These are phyloP conservation scores for Aschersonia sp. DNA, from an alignment of 2,329 filamentous ascomycete genomes.

Conservation along the genomic window DNA sequence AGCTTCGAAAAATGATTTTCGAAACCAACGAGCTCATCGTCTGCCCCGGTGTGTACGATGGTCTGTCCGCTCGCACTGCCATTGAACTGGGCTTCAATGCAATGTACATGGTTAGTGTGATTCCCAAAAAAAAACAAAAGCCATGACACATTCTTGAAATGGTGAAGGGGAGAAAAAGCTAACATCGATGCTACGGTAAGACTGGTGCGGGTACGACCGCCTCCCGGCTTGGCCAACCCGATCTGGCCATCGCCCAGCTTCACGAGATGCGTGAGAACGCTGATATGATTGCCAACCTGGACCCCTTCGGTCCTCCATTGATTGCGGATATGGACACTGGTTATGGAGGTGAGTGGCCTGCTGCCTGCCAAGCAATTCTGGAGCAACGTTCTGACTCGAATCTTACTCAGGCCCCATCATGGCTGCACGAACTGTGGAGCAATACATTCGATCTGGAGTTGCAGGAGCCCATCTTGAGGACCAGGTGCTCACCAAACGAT, in stretches of 20 bases:
- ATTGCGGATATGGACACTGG: slow-evolving; percentile 48
- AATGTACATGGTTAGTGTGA: slow-evolving; percentile 46
- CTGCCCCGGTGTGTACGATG: slow-evolving; percentile 55
- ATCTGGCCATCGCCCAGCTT: slow-evolving; percentile 46
- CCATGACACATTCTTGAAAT: neutral
- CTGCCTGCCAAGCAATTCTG: neutral
- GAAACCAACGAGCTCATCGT: slow-evolving; percentile 32
- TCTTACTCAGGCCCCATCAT: slow-evolving; percentile 25
- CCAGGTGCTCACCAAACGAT: slow-evolving; percentile 50
- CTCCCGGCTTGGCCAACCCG: slow-evolving; percentile 46
- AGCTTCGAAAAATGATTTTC: slow-evolving; percentile 24
- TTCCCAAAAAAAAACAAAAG: neutral
- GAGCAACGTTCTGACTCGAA: neutral
- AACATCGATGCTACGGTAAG: slow-evolving; percentile 14
- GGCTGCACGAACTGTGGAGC: slow-evolving; percentile 35
- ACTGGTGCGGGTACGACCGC: slow-evolving; percentile 49
- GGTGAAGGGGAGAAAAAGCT: no score
- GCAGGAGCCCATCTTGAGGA: slow-evolving; percentile 48
- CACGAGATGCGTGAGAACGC: slow-evolving; percentile 50
- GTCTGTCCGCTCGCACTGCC: slow-evolving; percentile 48
- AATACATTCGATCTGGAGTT: slow-evolving; percentile 39
- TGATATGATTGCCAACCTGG: slow-evolving; percentile 46
- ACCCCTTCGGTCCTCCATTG: slow-evolving; percentile 37
- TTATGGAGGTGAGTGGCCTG: slow-evolving; percentile 28
- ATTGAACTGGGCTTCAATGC: slow-evolving; percentile 45